Base-by-base conservation (phyloP, 305 asterid species). In the Fraxinus platypoda region DNA sequence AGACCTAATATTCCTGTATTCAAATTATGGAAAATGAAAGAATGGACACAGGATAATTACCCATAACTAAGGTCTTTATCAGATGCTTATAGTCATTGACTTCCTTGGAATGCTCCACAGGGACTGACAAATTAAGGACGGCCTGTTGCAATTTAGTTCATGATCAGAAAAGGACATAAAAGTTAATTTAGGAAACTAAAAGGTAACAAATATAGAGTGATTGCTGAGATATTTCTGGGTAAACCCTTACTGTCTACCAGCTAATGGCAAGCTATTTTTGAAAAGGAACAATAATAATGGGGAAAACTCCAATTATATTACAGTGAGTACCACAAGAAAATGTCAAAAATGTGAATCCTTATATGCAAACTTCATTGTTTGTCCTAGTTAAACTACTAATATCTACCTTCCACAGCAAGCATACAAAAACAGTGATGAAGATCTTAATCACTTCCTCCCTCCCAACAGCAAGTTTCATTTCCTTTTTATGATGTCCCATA, bases 1-100 rank as follows among this genome's bases (percentile, higher is more conserved):
- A 35, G 25, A 71, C 1, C 25, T 71, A 71, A 71, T 31, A 71
- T 71, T 71, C 46, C 76, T 15, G 76, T 72, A 15, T 72, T 7
- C 46, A 21, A 31, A 71, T 33, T 71, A 33, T 17, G 41, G 68
- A 54, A 76, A 72, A 77, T 34, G 66, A 75, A 79, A 70, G 80
- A 81, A 85, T 73, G 83, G 74, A 81, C 62, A 75, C 81, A 35
- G 83, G 80, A 76, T 37, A 82, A 79, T 89, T 97, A 97, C 99
- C 99, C 98, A 97, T 88, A 66, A 97, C 98, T 87, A 97, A 88
- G 84, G 99, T 97, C 91, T 90, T 97, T 88, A 97, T 97, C 91
- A 97, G 90, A 91, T 97, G 99, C 88, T 97, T 97, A 82, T 97
- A 97, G 86, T 97, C 99, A 87, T 88, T 91, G 87, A 97, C 98